Evolutionary conservation across 345 rosid genomes (phyloP).

Genomic region (Melastoma malabathricum): DNA sequence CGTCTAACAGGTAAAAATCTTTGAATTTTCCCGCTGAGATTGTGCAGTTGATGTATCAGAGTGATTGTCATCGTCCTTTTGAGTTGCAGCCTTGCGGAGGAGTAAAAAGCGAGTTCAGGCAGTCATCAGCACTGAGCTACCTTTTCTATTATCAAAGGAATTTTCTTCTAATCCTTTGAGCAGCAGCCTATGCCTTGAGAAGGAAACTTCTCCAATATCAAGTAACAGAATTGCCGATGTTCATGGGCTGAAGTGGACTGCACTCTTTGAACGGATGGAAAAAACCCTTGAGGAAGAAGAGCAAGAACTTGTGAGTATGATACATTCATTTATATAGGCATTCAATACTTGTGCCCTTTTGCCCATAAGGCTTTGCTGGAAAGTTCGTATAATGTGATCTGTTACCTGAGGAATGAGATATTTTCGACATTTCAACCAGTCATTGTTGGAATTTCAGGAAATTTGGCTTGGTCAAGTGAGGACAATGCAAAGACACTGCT

Average conservation of each 20-base stretch:
- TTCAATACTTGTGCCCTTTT: too few species aligned
- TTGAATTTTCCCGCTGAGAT: not conserved
- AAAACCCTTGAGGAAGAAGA: conserved; percentile 72
- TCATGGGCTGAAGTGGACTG: conserved; percentile 55
- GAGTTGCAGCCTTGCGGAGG: conserved; percentile 59
- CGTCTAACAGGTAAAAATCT: conserved; percentile 57
- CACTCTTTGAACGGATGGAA: conserved; percentile 67
- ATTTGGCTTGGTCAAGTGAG: conserved; percentile 54
- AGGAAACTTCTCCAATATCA: conserved; percentile 21
- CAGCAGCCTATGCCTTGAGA: conserved; percentile 9
- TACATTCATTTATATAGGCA: too few species aligned
- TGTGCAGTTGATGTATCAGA: not conserved
- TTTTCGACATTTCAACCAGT: not conserved
- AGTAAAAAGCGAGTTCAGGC: conserved; percentile 82
- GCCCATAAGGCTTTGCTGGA: too few species aligned
- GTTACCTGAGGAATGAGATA: too few species aligned
- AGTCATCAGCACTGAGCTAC: conserved; percentile 64
- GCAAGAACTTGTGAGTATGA: conserved; percentile 55
- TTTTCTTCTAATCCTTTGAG: conserved; percentile 41
- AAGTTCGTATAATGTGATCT: too few species aligned
- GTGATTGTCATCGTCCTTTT: conserved; percentile 7
- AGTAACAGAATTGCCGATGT: conserved; percentile 19
- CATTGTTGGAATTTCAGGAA: conserved; percentile 42
- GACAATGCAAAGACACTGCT: conserved; percentile 66
- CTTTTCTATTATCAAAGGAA: conserved; percentile 59